Evolutionary conservation across 2,329 filamentous ascomycete genomes (phyloP), one percentile per base, ranked within the genome.

Genomic region (Verticillium nonalfalfae): DNA sequence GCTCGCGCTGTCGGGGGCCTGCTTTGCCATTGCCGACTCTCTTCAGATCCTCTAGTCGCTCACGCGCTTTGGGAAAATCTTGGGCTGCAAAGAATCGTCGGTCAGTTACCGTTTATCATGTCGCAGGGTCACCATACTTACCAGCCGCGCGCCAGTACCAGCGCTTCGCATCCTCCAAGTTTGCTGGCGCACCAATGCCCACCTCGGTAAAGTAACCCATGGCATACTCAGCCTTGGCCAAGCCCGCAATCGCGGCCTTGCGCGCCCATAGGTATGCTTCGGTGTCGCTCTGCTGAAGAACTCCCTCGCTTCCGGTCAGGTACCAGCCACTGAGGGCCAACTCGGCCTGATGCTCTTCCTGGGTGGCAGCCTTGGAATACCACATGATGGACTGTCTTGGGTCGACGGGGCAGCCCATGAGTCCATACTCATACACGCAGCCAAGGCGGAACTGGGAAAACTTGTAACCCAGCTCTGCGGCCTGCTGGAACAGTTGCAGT

Each of bases 121-220:
- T n/a, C 9, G 1, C 14, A 13, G n/a, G 54, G 13, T 40, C 31
- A 2, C 10, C 59, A 62, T 63, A 87, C 92, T 86, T 82, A 97
- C 94, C 90, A 72, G 95, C 95, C 76, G 95, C 93, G 74, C 94
- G 85, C 85, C 93, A 97, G 77, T 99, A 99, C 95, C 95, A 99
- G 68, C 93, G 86, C 81, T 96, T 97, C 26, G 94, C 95, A 76
- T 98, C 95, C 70, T 99, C 95, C 68, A 97, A 70, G 73, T 94
- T 96, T 9, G 90, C 87, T 15, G 89, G 82, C 66, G 91, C 88
- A 35, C 95, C 95, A 68, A 99, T 98, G 13, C 95, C 95, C 57
- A 95, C 89, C 75, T 99, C 95, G 0, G 91, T 96, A 72, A 96
- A 97, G 76, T 98, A 97, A 0, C 95, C 95, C 90, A 99, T 97